A percentile compares a stretch with the other conserved stretches of the same genome.
These are phyloP conservation scores for Pestalotiopsis sp. DNA, from an alignment of 2,329 filamentous ascomycete species.

Conservation along the genomic window DNA sequence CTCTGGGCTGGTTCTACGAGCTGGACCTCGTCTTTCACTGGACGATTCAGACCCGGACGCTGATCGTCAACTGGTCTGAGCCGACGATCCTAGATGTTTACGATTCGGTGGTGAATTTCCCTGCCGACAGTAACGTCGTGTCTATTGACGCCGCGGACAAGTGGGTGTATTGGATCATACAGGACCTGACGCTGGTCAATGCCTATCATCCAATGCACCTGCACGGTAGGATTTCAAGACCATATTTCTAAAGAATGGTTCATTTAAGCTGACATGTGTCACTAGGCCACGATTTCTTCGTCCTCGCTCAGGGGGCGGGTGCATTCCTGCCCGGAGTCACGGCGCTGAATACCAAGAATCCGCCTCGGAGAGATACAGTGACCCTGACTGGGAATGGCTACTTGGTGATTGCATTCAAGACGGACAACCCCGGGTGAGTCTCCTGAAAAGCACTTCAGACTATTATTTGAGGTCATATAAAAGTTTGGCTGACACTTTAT, in stretches of 20 bases:
- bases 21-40: constrained; percentile 41
- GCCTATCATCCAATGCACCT: constrained; percentile 23
- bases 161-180: constrained; percentile 37
- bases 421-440: constrained; percentile 21
- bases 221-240: too few relatives aligned
- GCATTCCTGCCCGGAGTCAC: constrained; percentile 27
- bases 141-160: constrained; percentile 24
- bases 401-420: constrained; percentile 5
- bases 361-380: constrained; percentile 1
- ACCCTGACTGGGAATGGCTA: background rate
- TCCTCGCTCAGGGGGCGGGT: constrained; percentile 35
- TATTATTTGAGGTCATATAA: background rate
- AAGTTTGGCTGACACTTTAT: background rate
- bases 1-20: constrained; percentile 13
- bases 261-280: background rate
- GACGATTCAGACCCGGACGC: constrained; percentile 48
- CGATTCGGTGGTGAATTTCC: constrained; percentile 23
- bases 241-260: too few relatives aligned
- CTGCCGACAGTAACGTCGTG: constrained; percentile 30
- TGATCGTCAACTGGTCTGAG: constrained; percentile 47
- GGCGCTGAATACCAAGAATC: constrained; percentile 27
- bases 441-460: background rate
- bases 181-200: constrained; percentile 19
- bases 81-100: constrained; percentile 42
- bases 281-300: constrained; percentile 44